A percentile compares a stretch with the other conserved stretches of the same genome.
phyloP scores from a whole-genome alignment of 1,284 basidiomycete species.

The Naganishia albida region DNA sequence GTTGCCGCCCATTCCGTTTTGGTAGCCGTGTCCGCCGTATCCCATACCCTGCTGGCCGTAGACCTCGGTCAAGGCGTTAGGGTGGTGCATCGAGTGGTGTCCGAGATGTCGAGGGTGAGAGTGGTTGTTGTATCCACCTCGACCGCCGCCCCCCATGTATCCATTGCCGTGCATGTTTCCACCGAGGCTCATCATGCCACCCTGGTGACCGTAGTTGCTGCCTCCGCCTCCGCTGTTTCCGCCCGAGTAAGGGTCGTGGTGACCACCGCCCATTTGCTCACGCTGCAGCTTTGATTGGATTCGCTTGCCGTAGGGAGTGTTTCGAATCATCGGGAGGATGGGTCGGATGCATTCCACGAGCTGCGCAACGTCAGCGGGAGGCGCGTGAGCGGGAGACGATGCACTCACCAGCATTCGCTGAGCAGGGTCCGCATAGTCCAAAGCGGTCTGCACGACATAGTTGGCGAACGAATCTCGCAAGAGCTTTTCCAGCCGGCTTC shows the following conservation, averaged over 20 bases:
- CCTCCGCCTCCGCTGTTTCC: constrained; percentile 38
- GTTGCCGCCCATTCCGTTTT: constrained; percentile 31
- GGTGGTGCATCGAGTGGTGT: constrained; percentile 52
- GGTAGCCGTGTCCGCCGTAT: constrained; percentile 32
- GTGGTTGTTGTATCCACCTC: constrained; percentile 40
- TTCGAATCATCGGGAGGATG: constrained; percentile 92
- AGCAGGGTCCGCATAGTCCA: constrained; percentile 88
- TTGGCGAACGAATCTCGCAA: constrained; percentile 92
- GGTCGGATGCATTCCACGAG: constrained; percentile 94
- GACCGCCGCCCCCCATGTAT: constrained; percentile 33
- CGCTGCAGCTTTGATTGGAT: constrained; percentile 96
- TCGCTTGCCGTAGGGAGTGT: constrained; percentile 95
- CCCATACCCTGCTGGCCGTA: constrained; percentile 43
- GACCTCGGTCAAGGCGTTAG: constrained; percentile 54
- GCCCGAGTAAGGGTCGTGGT: constrained; percentile 57
- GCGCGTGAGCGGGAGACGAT: not conserved
- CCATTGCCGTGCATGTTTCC: constrained; percentile 34
- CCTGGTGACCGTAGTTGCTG: constrained; percentile 62
- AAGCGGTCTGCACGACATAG: constrained; percentile 90
- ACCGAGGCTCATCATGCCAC: constrained; percentile 33
- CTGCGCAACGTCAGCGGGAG: constrained; percentile 50
- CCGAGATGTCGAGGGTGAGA: constrained; percentile 49
- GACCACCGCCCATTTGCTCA: constrained; percentile 70
- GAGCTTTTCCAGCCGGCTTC: constrained; percentile 91
- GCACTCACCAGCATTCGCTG: constrained; percentile 66